Evolutionary conservation across 129 eudicot species (phyloP).

Genomic region (Solidago caesia): DNA sequence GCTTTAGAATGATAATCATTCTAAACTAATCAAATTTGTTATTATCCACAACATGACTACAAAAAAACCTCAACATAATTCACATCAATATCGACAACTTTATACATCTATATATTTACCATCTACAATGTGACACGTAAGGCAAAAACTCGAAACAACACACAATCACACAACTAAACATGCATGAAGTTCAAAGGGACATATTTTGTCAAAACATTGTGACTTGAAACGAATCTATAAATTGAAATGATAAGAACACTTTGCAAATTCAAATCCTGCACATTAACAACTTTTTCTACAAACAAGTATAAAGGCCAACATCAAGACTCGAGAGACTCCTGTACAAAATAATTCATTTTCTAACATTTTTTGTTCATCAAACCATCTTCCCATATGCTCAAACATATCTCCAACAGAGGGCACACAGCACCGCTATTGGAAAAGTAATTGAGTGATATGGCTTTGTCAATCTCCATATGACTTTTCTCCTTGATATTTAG

Average conservation of each 20-base stretch:
- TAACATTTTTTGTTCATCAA: constrained; percentile 25
- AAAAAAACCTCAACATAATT: not conserved
- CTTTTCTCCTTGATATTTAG: constrained; percentile 26
- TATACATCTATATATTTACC: not conserved
- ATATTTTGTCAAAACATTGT: constrained; percentile 8
- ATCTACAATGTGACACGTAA: not conserved
- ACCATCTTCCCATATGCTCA: constrained; percentile 25
- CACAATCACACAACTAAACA: constrained; percentile 4
- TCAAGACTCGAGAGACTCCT: constrained; percentile 31
- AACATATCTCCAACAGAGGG: constrained; percentile 24
- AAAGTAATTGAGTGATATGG: constrained; percentile 24
- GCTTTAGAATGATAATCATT: too few species aligned
- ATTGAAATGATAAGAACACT: constrained; percentile 18
- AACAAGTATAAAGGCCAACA: constrained; percentile 35
- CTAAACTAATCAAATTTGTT: not conserved
- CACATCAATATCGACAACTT: not conserved
- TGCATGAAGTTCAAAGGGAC: constrained; percentile 12
- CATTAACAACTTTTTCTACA: constrained; percentile 36
- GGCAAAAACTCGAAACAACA: not conserved
- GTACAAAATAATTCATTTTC: constrained; percentile 47
- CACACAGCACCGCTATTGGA: constrained; percentile 1
- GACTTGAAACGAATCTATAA: constrained; percentile 20
- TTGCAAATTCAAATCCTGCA: constrained; percentile 40
- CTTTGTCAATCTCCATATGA: constrained; percentile 15
- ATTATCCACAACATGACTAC: not conserved